Evolutionary conservation across 2,329 filamentous ascomycete species (phyloP).

Genomic region (Colletotrichum sp.): DNA sequence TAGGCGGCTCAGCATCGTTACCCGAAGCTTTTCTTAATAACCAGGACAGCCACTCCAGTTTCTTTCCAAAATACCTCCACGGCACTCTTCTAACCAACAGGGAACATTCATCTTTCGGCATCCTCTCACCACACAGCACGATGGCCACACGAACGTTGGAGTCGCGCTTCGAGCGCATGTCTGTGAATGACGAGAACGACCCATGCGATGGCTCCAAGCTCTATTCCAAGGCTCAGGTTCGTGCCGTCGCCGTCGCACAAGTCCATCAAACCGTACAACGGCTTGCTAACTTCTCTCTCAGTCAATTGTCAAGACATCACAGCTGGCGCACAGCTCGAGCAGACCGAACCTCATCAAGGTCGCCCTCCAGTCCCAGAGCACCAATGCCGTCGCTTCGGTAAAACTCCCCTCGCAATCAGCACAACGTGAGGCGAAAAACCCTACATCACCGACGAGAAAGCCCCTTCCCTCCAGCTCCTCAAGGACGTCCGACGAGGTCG

Average conservation of each 20-base stretch:
- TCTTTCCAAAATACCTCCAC: background rate
- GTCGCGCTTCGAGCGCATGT: conserved; percentile 86
- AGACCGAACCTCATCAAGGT: conserved; percentile 87
- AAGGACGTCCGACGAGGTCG: conserved; percentile 54
- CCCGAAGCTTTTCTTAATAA: conserved; percentile 16
- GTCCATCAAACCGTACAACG: conserved; percentile 14
- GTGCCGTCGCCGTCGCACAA: conserved; percentile 2
- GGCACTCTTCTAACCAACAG: conserved; percentile 17
- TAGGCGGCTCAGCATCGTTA: conserved; percentile 11
- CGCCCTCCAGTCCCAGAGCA: conserved; percentile 79
- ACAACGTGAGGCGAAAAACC: conserved; percentile 53
- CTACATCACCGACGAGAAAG: conserved; percentile 59
- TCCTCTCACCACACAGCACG: conserved; percentile 16
- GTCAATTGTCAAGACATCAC: conserved; percentile 40
- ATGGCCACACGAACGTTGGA: conserved; percentile 84
- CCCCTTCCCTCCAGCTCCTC: conserved; percentile 45
- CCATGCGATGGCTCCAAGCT: conserved; percentile 54
- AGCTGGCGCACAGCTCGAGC: conserved; percentile 59
- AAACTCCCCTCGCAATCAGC: conserved; percentile 71
- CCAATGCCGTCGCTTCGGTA: conserved; percentile 69
- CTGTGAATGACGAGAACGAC: conserved; percentile 89
- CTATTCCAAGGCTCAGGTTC: conserved; percentile 81
- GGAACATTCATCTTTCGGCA: conserved; percentile 12
- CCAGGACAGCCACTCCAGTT: background rate
- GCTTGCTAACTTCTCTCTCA: conserved; percentile 40